phyloP scores from a whole-genome alignment of 768 basidiomycete genomes.

The Rhizopogon vesiculosus region DNA sequence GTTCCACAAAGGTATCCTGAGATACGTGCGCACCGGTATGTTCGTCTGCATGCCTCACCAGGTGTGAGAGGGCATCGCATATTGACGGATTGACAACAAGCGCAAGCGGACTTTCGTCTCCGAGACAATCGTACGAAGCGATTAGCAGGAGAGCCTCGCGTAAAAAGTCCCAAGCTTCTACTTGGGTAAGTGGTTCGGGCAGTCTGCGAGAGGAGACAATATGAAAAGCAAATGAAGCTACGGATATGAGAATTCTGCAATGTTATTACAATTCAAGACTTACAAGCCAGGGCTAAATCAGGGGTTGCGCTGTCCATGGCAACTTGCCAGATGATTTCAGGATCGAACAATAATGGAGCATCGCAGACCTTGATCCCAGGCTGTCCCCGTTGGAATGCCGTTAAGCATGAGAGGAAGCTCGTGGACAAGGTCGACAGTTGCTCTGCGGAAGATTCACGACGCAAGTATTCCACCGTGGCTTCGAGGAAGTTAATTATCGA shows the following conservation, averaged over 20 bases:
- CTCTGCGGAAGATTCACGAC: not conserved
- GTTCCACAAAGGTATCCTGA: not conserved
- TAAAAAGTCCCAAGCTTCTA: constrained; percentile 44
- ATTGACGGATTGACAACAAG: constrained; percentile 45
- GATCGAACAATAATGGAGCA: constrained; percentile 13
- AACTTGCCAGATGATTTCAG: constrained; percentile 35
- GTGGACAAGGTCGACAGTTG: constrained; percentile 24
- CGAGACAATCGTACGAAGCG: constrained; percentile 37
- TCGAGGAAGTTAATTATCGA: not conserved
- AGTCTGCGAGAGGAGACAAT: constrained; percentile 24
- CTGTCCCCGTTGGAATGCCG: constrained; percentile 16
- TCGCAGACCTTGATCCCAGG: constrained; percentile 7
- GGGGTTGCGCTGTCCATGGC: constrained; percentile 19
- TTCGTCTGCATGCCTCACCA: constrained; percentile 27
- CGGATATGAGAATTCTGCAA: constrained; percentile 13
- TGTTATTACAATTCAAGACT: constrained; percentile 14
- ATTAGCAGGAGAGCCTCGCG: constrained; percentile 45
- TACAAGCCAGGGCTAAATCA: constrained; percentile 39
- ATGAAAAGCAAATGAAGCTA: constrained; percentile 43
- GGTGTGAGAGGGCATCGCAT: constrained; percentile 41
- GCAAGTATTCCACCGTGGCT: not conserved
- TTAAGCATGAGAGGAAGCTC: constrained; percentile 30
- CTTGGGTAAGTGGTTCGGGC: constrained; percentile 33
- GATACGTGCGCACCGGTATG: constrained; percentile 20
- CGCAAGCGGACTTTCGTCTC: constrained; percentile 46